Conservation (phyloP, 495 filamentous ascomycete genomes). For the Terfezia claveryi region DNA sequence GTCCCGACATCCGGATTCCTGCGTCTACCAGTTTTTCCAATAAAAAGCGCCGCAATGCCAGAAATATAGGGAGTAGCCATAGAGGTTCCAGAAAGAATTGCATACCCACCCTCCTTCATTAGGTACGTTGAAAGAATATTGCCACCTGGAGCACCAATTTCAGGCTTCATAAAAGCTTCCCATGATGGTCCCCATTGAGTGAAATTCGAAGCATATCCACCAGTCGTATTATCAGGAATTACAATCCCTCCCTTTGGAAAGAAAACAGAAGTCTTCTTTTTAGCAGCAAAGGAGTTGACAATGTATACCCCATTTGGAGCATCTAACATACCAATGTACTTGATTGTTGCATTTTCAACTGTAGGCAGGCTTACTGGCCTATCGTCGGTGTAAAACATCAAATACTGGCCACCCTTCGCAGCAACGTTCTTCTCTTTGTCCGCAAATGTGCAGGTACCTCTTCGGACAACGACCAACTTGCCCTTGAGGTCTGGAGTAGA, state of each 20-base stretch:
- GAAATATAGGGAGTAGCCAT: constrained; percentile 36
- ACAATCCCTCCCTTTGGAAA: constrained; percentile 9
- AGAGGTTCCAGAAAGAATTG: constrained; percentile 29
- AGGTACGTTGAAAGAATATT: constrained; percentile 36
- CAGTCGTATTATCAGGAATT: constrained; percentile 19
- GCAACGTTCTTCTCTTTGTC: constrained; percentile 29
- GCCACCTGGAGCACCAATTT: constrained; percentile 32
- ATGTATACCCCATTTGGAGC: constrained; percentile 28
- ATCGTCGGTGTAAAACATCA: constrained; percentile 30
- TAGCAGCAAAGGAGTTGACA: constrained; percentile 24
- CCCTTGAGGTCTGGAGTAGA: constrained; percentile 29
- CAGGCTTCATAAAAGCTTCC: constrained; percentile 32
- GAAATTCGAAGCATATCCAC: constrained; percentile 29
- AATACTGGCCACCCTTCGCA: constrained; percentile 32
- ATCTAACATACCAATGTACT: constrained; percentile 17
- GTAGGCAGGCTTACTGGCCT: constrained; percentile 12
- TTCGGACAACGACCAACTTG: constrained; percentile 32
- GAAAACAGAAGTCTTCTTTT: constrained; percentile 23
- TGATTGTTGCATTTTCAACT: constrained; percentile 5
- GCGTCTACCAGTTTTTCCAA: constrained; percentile 26
- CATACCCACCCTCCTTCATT: constrained; percentile 24
- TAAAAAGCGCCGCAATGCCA: constrained; percentile 30
- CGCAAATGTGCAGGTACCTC: constrained; percentile 29
- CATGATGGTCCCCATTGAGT: constrained; percentile 36
- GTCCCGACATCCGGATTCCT: constrained; percentile 22